Evolutionary conservation across 306 rosid species (phyloP), one percentile per base, ranked within the genome.

Genomic region (Oemleria cerasiformis): DNA sequence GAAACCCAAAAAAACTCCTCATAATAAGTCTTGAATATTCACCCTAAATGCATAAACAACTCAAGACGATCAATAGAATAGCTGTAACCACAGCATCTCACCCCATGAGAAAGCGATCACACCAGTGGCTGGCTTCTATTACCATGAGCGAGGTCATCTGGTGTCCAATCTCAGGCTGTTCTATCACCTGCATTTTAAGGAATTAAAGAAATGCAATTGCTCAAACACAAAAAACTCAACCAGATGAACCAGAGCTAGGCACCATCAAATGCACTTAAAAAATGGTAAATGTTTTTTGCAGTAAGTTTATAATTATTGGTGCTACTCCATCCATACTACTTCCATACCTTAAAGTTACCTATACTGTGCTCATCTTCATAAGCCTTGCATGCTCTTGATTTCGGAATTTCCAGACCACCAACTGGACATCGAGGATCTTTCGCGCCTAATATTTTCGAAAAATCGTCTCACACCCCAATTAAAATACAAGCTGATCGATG

Each of bases 351-450:
- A 14, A 89, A 91, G 49, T 86, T 79, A 50, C 86, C 87, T 41
- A 19, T 55, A 72, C 72, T 41, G 39, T 82, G 70, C 59, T 77
- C 77, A 64, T 58, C 78, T 77, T 10, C 73, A 16, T 91, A 87
- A 36, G 84, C 89, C 79, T 70, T 51, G 76, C 57, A 42, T 58
- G 86, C 83, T 72, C 77, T 79, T 63, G 80, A 69, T 50, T 39
- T 55, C 9, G 86, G 78, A 73, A 62, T 65, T 25, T 84, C 83
- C 82, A 91, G 76, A 69, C 99, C 97, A 39, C 39, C 84, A 48
- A 76, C 50, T 8, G 91, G 96, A 68, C 97, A 91, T 63, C 92
- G 86, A 75, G 91, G 97, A 81, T 94, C 97, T 78, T 86, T 90
- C 3, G 87, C 91, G 60, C 97, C 99, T 94, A 57, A 42, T 69